Base-by-base conservation (phyloP, 345 rosid species). In the Linum lewisii region DNA sequence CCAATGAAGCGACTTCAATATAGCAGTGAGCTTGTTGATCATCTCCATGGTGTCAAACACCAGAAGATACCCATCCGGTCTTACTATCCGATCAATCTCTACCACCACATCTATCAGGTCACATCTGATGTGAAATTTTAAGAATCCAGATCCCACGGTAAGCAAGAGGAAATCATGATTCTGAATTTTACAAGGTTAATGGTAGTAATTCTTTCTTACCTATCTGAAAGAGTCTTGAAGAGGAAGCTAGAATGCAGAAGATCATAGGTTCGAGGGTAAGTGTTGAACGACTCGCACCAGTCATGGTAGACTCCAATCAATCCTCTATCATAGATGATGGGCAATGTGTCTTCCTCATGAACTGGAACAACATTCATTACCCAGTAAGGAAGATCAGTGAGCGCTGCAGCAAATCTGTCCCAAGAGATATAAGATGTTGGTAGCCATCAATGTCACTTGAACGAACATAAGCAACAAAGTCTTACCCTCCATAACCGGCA, bases 321-420 rank as follows among this genome's bases (percentile, higher is more conserved):
- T 21, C 96, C 98, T 67, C 98, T 73, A 58, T 84, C 85, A 42
- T 72, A 92, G 37, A 92, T 78, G 23, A 79, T 20, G 1, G 87
- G 53, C 21, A 92, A 83, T 16, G 96, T 86, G 71, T 92, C 82
- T 56, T 74, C 68, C 53, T 67, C 70, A 63, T 82, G 75, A 51
- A 86, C 64, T 3, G 90, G 96, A 45, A 92, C 73, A n/a, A 92
- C 85, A 70, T 92, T 92, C 93, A 92, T 84, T 58, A 86, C 96
- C 98, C 96, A 92, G 10, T 82, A 67, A 11, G 90, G 95, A 63
- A 26, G 74, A 57, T 77, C 83, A 34, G 74, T 72, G 3, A 92
- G 84, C 23, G 95, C 93, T 14, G 90, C 91, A 6, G 93, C 93
- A 60, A 92, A 88, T 64, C 98, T 86, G 77, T 58, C 66, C 34